A percentile compares a stretch with the other conserved stretches of the same genome.
Conservation (phyloP, 306 rosid species). For the Corylus heterophylla region DNA sequence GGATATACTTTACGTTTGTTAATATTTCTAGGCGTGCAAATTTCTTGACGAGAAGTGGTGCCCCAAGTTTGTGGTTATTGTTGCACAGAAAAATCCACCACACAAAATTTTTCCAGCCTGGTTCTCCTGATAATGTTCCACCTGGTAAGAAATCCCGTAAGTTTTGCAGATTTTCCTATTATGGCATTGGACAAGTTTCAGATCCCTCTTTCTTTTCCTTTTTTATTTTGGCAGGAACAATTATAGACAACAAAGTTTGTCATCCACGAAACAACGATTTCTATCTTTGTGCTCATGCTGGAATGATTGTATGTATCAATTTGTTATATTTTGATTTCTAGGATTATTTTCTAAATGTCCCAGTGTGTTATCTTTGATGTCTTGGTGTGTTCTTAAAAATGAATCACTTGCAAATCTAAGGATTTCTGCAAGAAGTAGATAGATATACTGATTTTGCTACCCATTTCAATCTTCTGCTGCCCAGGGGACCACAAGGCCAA, state of each 20-base stretch:
- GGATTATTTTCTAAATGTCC: neutral
- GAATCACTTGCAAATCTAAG: neutral
- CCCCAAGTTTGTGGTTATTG: slow-evolving; percentile 80
- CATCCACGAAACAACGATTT: slow-evolving; percentile 90
- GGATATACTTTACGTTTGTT: neutral
- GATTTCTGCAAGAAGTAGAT: neutral
- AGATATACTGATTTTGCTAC: neutral
- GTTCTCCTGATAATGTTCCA: slow-evolving; percentile 80
- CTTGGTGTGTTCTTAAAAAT: neutral
- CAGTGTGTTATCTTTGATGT: neutral
- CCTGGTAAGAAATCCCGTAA: slow-evolving; percentile 48
- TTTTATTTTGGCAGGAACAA: slow-evolving; percentile 56
- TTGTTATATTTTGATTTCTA: neutral
- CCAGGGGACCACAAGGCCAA: slow-evolving; percentile 93
- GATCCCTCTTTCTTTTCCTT: neutral
- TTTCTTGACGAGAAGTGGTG: slow-evolving; percentile 78
- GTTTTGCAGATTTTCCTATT: neutral
- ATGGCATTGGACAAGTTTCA: neutral
- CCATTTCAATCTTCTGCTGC: neutral
- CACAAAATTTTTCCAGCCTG: slow-evolving; percentile 78
- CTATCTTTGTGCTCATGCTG: slow-evolving; percentile 92
- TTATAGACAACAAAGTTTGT: slow-evolving; percentile 84
- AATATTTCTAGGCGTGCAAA: slow-evolving; percentile 64
- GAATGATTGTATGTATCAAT: slow-evolving; percentile 78
- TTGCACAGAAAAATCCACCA: slow-evolving; percentile 95